phyloP scores from a whole-genome alignment of 768 basidiomycete genomes.

The Suillus variegatus region DNA sequence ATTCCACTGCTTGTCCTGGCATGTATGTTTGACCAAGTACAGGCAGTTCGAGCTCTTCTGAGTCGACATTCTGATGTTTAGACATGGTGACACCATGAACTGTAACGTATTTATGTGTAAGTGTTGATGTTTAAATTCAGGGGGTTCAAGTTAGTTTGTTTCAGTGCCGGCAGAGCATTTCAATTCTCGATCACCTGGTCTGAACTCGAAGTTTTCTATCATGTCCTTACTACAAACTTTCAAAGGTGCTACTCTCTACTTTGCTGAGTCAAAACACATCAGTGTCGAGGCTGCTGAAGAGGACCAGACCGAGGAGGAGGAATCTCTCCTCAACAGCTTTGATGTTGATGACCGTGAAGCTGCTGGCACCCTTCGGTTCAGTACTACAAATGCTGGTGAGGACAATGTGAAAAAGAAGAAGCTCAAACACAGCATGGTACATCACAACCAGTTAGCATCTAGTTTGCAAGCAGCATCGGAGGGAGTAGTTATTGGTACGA shows the following conservation, averaged over 20 bases:
- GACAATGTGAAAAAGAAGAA: neutral
- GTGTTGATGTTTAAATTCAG: neutral
- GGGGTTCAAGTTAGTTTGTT: neutral
- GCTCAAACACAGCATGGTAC: neutral
- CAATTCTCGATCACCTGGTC: neutral
- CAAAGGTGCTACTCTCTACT: neutral
- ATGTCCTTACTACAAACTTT: neutral
- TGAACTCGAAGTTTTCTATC: neutral
- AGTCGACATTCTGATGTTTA: neutral
- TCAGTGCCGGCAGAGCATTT: neutral
- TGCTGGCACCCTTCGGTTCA: neutral
- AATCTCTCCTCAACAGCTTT: conserved; percentile 11
- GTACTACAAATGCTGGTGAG: neutral
- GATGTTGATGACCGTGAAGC: conserved; percentile 3
- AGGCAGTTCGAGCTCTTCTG: conserved; percentile 1
- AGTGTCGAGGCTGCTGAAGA: conserved; percentile 5
- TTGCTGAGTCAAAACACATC: neutral
- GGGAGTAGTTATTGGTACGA: conserved; percentile 29
- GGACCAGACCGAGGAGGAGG: conserved; percentile 5
- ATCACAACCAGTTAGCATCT: neutral
- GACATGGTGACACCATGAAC: neutral
- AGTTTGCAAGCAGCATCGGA: conserved; percentile 25
- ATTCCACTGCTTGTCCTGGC: neutral
- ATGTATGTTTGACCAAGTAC: neutral
- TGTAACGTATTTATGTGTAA: neutral